Evolutionary conservation across 768 basidiomycete species (phyloP).

Genomic region (Pisolithus orientalis): DNA sequence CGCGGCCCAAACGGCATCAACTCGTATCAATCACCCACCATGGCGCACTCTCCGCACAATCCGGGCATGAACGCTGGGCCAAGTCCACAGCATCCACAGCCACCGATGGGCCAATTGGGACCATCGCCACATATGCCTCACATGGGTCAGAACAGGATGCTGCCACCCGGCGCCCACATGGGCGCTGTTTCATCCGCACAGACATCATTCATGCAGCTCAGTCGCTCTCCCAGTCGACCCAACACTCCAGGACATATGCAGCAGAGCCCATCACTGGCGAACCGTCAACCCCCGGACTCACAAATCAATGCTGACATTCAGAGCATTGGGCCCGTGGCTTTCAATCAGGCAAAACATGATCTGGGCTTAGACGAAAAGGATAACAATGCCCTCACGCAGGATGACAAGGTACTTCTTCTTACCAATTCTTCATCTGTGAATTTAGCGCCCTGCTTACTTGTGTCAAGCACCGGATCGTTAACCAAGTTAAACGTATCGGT

Average conservation of each 20-base stretch:
- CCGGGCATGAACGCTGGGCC: slow-evolving; percentile 26
- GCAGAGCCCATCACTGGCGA: slow-evolving; percentile 51
- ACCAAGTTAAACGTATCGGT: slow-evolving; percentile 18
- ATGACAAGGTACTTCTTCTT: slow-evolving; percentile 52
- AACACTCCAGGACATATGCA: slow-evolving; percentile 45
- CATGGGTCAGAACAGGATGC: slow-evolving; percentile 40
- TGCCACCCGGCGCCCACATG: slow-evolving; percentile 39
- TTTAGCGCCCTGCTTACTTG: slow-evolving; percentile 8
- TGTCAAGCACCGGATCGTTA: slow-evolving; percentile 33
- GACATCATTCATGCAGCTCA: slow-evolving; percentile 38
- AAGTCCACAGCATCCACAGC: slow-evolving; percentile 27
- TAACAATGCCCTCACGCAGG: slow-evolving; percentile 30
- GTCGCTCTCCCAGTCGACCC: slow-evolving; percentile 57
- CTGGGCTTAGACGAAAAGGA: slow-evolving; percentile 44
- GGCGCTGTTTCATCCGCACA: slow-evolving; percentile 33
- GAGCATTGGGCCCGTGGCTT: slow-evolving; percentile 28
- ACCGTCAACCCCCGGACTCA: slow-evolving; percentile 37
- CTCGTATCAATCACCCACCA: slow-evolving; percentile 60
- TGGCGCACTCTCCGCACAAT: slow-evolving; percentile 55
- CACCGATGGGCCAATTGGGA: slow-evolving; percentile 46
- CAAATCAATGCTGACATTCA: slow-evolving; percentile 37
- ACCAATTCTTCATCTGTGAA: not conserved
- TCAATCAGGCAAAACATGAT: slow-evolving; percentile 38
- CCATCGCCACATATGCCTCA: slow-evolving; percentile 47
- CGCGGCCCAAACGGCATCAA: slow-evolving; percentile 39